phyloP scores from a whole-genome alignment of 768 basidiomycete genomes.

The Tulasnella calospora region DNA sequence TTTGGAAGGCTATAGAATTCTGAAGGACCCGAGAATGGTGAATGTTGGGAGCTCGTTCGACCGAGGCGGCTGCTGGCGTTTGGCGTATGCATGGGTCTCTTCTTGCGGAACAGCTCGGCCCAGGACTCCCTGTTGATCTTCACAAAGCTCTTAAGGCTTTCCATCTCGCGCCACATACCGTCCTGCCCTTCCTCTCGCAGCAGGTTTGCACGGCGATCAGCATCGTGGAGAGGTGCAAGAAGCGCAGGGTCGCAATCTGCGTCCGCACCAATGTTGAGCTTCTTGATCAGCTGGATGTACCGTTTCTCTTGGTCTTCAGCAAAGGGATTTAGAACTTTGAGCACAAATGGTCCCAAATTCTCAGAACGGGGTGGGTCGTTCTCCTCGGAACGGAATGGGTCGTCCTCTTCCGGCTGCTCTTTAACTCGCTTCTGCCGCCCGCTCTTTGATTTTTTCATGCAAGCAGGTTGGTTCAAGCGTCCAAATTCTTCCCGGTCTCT shows the following conservation, averaged over 20 bases:
- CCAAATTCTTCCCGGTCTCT: conserved; percentile 34
- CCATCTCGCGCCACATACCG: conserved; percentile 38
- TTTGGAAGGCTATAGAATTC: conserved; percentile 37
- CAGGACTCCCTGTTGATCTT: conserved; percentile 1
- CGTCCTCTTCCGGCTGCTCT: neutral
- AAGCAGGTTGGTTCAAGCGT: neutral
- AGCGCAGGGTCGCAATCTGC: conserved; percentile 33
- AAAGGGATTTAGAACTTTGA: conserved; percentile 23
- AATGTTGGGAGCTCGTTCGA: neutral
- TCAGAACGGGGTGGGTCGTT: neutral
- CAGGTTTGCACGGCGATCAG: conserved; percentile 32
- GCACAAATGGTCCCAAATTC: conserved; percentile 31
- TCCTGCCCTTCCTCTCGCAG: conserved; percentile 18
- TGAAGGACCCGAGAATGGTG: neutral
- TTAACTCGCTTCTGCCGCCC: neutral
- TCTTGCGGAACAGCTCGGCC: neutral
- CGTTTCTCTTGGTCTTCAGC: conserved; percentile 15
- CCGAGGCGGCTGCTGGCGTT: neutral
- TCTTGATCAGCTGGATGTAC: conserved; percentile 13
- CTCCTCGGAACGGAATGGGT: neutral
- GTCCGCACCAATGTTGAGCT: neutral
- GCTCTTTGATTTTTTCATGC: conserved; percentile 28
- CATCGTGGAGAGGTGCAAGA: conserved; percentile 42
- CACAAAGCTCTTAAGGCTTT: conserved; percentile 42
- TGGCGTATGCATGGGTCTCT: neutral